A percentile compares a stretch with the other conserved stretches of the same genome.
phyloP scores from a whole-genome alignment of 1,139 yeast species.

The Magnusiomyces tetraspermus region DNA sequence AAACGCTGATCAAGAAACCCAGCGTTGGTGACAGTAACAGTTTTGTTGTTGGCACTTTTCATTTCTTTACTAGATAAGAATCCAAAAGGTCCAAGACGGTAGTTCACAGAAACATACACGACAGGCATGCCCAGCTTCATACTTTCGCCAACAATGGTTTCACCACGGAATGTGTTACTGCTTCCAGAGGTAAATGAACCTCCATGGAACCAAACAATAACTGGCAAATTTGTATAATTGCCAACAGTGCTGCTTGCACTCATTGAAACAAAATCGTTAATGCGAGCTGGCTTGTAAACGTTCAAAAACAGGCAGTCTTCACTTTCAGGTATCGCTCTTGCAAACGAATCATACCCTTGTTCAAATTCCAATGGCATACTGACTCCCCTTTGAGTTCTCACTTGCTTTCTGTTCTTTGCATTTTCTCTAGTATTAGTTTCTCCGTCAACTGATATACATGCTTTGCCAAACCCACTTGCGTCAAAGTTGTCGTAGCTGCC shows the following conservation, averaged over 20 bases:
- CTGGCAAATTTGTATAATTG: constrained; percentile 20
- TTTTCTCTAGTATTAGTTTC: too few relatives aligned
- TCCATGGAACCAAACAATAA: constrained; percentile 28
- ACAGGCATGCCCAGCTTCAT: constrained; percentile 12
- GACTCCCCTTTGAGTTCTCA: neutral
- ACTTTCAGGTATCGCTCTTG: neutral
- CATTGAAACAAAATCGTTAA: constrained; percentile 3
- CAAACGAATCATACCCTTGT: neutral
- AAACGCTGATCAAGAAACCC: constrained; percentile 32
- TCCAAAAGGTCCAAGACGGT: constrained; percentile 32
- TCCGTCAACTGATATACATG: constrained; percentile 14
- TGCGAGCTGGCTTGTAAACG: constrained; percentile 20
- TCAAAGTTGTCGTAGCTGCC: constrained; percentile 10
- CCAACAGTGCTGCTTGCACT: neutral
- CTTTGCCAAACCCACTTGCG: constrained; percentile 17
- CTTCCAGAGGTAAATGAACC: constrained; percentile 26
- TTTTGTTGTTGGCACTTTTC: constrained; percentile 10
- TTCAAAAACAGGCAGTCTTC: constrained; percentile 26
- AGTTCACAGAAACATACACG: constrained; percentile 16
- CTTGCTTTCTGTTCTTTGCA: neutral
- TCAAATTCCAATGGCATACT: neutral
- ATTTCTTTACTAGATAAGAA: constrained; percentile 27
- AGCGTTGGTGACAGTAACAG: constrained; percentile 21
- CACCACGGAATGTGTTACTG: constrained; percentile 10
- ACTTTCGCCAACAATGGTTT: constrained; percentile 8